phyloP scores from a whole-genome alignment of 148 eudicot species.

The Rhododendron simsii region DNA sequence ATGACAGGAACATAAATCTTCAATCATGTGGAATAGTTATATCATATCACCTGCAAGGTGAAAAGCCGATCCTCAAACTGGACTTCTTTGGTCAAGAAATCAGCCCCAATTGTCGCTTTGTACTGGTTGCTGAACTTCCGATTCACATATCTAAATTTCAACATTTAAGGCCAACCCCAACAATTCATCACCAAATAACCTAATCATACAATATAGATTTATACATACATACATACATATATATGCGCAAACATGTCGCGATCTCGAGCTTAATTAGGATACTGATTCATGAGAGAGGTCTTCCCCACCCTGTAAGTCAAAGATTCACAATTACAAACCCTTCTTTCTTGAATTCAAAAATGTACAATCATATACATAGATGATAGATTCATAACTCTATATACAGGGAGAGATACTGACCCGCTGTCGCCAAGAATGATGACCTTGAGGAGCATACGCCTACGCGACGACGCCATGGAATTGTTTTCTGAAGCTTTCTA shows the following conservation, averaged over 20 bases:
- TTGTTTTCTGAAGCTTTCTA: no score
- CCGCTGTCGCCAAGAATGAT: slow-evolving; percentile 71
- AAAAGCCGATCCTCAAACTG: slow-evolving; percentile 59
- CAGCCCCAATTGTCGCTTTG: slow-evolving; percentile 71
- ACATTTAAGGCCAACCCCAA: slow-evolving; percentile 23
- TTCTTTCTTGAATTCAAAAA: neutral
- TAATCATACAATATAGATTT: neutral
- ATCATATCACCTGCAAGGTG: slow-evolving; percentile 50
- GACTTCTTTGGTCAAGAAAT: slow-evolving; percentile 65
- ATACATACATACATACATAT: neutral
- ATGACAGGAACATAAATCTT: neutral
- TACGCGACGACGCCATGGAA: no score
- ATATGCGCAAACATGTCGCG: neutral
- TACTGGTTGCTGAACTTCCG: slow-evolving; percentile 66
- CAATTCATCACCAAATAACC: neutral
- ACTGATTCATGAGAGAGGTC: slow-evolving; percentile 78
- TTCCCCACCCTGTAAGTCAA: slow-evolving; percentile 57
- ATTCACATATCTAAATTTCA: slow-evolving; percentile 52
- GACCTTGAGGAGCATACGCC: slow-evolving; percentile 38
- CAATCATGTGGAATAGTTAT: neutral
- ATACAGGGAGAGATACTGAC: slow-evolving; percentile 17
- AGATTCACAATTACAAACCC: slow-evolving; percentile 16
- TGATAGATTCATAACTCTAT: neutral
- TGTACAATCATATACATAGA: neutral
- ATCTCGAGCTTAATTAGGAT: slow-evolving; percentile 31